Evolutionary conservation across 2,329 filamentous ascomycete genomes (phyloP).

Genomic region (Mollisiaceae sp.): DNA sequence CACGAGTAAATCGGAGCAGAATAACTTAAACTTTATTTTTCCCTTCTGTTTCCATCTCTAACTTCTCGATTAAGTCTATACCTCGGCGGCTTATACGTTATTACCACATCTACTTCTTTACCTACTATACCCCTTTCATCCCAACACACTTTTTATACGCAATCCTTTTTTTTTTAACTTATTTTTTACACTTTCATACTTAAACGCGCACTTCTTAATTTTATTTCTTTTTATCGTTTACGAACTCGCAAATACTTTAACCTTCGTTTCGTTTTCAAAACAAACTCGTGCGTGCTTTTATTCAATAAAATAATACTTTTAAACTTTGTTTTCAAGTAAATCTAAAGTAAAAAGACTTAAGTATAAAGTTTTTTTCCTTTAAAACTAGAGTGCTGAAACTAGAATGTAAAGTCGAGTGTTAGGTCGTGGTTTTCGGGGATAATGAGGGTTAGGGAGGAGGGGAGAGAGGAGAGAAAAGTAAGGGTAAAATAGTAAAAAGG

Average conservation of each 20-base stretch:
- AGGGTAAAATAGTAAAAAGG: too few relatives aligned
- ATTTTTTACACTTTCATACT: slow-evolving; percentile 31
- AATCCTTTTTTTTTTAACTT: slow-evolving; percentile 26
- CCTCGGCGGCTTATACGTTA: slow-evolving; percentile 48
- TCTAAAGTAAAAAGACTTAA: slow-evolving; percentile 15
- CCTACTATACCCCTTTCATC: not conserved
- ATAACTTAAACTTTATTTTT: too few relatives aligned
- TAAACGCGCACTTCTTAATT: slow-evolving; percentile 33
- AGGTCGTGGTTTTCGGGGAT: slow-evolving; percentile 68
- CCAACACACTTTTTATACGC: slow-evolving; percentile 5
- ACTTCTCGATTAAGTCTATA: slow-evolving; percentile 39
- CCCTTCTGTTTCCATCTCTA: too few relatives aligned
- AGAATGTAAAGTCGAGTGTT: slow-evolving; percentile 50
- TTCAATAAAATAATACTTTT: slow-evolving; percentile 34
- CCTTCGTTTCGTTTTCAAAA: slow-evolving; percentile 32
- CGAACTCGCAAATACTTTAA: slow-evolving; percentile 39
- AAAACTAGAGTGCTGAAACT: not conserved
- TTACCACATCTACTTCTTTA: slow-evolving; percentile 42
- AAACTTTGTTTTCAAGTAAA: slow-evolving; percentile 14
- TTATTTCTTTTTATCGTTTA: slow-evolving; percentile 31
- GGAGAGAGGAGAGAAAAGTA: slow-evolving; percentile 35
- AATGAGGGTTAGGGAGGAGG: slow-evolving; percentile 58
- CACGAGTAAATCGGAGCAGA: too few relatives aligned
- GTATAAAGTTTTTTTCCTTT: slow-evolving; percentile 9
- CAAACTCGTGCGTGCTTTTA: slow-evolving; percentile 37